Percentiles rank a stretch among this genome's conserved stretches.
phyloP scores from a whole-genome alignment of 768 basidiomycete genomes.

The Pulveroboletus ravenelii region DNA sequence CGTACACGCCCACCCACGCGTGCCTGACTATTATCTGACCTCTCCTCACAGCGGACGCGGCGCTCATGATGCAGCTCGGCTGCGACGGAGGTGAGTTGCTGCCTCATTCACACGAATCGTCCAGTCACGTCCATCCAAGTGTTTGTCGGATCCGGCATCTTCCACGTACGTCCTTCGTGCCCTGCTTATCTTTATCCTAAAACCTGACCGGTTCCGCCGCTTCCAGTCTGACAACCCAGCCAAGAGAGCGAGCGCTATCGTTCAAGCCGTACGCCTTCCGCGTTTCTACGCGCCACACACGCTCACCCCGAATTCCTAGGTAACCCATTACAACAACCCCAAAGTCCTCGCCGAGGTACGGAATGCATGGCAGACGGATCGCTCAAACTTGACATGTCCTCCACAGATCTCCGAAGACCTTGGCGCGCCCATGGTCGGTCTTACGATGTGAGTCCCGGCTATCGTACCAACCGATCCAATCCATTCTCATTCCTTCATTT shows the following conservation, averaged over 20 bases:
- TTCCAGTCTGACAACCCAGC: slow-evolving; percentile 84
- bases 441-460: slow-evolving; percentile 64
- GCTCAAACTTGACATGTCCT: background rate
- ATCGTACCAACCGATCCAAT: background rate
- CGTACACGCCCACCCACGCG: slow-evolving; percentile 11
- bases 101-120: background rate
- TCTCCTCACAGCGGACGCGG: slow-evolving; percentile 70
- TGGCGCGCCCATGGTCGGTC: slow-evolving; percentile 90
- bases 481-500: slow-evolving; percentile 3
- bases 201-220: slow-evolving; percentile 2
- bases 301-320: slow-evolving; percentile 36
- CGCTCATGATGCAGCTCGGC: slow-evolving; percentile 98
- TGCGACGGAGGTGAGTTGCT: slow-evolving; percentile 81
- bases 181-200: background rate
- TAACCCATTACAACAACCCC: slow-evolving; percentile 94
- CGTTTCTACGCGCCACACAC: background rate
- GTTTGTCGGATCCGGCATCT: slow-evolving; percentile 97
- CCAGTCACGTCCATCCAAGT: slow-evolving; percentile 43
- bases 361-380: background rate
- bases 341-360: slow-evolving; percentile 82
- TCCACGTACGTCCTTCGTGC: slow-evolving; percentile 62
- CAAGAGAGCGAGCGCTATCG: slow-evolving; percentile 91
- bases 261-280: slow-evolving; percentile 72
- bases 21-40: background rate
- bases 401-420: slow-evolving; percentile 72